Base-by-base conservation (phyloP, 2,329 filamentous ascomycete genomes). In the Aureobasidium sp. region DNA sequence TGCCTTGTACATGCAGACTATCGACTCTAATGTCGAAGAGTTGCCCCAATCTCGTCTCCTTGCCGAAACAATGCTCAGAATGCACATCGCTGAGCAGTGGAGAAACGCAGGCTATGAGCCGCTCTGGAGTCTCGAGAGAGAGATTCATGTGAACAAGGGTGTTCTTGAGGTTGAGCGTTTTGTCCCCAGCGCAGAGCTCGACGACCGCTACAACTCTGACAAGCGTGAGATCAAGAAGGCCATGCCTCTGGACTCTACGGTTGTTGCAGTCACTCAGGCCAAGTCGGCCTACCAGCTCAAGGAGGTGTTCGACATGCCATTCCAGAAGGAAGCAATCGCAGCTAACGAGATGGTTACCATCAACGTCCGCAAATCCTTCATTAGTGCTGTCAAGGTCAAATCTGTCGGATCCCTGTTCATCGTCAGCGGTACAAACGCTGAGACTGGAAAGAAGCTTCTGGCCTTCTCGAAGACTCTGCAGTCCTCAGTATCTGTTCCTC, bases 181-280 rank as follows among this genome's bases (percentile, higher is more conserved):
- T n/a, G 17, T 53, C 7, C 51, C 51, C 2, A 53, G 51, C 20
- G 12, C 20, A 27, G 51, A 53, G n/a, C 51, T 39, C 20, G 51
- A 53, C 23, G 26, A 29, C 51, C 51, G 51, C n/a, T 53, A 53
- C 51, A 53, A 53, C 51, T 39, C 51, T 20, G 51, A 53, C 51
- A 53, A 53, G 51, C 51, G 51, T 27, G 51, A 53, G 23, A 53
- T 53, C 51, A 53, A 53, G 51, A 53, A 53, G 36, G 36, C 20
- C 7, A 53, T 53, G 51, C 36, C 23, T 15, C 13, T 53, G 20
- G 26, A 20, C 23, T 39, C 50, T 12, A 53, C 50, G 29, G 10
- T 12, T 6, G 50, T 53, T 27, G 50, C 36, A n/a, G 20, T 53
- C 23, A 41, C 34, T 8, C 50, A 41, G 9, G 50, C 50, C 20